Evolutionary conservation across 1,284 basidiomycete genomes (phyloP).

Genomic region (Boletus sp.): DNA sequence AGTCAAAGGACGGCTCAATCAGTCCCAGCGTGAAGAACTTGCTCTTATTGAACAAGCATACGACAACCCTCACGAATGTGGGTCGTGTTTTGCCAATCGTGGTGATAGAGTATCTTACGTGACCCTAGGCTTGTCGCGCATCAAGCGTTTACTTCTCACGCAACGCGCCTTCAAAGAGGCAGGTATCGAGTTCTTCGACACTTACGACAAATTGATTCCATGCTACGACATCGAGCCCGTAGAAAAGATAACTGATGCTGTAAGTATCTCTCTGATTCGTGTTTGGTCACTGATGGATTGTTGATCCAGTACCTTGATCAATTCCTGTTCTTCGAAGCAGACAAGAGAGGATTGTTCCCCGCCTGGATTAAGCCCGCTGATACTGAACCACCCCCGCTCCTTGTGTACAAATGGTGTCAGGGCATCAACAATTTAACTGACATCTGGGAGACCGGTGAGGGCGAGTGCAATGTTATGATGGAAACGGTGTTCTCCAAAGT

Average conservation of each 20-base stretch:
- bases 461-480: conserved; percentile 96
- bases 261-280: conserved; percentile 35
- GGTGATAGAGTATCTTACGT: conserved; percentile 2
- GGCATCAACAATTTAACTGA: conserved; percentile 92
- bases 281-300: conserved; percentile 17
- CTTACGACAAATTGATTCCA: conserved; percentile 95
- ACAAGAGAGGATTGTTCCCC: conserved; percentile 95
- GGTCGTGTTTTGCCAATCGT: conserved; percentile 14
- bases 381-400: conserved; percentile 90
- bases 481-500: conserved; percentile 94
- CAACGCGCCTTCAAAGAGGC: conserved; percentile 97
- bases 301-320: conserved; percentile 76
- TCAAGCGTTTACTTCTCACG: conserved; percentile 91
- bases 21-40: conserved; percentile 93
- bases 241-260: conserved; percentile 96
- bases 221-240: conserved; percentile 98
- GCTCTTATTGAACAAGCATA: conserved; percentile 97
- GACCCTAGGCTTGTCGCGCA: conserved; percentile 75
- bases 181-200: conserved; percentile 94
- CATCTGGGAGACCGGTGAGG: conserved; percentile 95
- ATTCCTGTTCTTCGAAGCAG: conserved; percentile 88
- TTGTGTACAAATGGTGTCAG: conserved; percentile 97
- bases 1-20: conserved; percentile 94
- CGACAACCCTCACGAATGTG: conserved; percentile 89
- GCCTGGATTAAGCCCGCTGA: conserved; percentile 98